Evolutionary conservation across 2,329 filamentous ascomycete genomes (phyloP).

Genomic region (Plectosphaerella sp.): DNA sequence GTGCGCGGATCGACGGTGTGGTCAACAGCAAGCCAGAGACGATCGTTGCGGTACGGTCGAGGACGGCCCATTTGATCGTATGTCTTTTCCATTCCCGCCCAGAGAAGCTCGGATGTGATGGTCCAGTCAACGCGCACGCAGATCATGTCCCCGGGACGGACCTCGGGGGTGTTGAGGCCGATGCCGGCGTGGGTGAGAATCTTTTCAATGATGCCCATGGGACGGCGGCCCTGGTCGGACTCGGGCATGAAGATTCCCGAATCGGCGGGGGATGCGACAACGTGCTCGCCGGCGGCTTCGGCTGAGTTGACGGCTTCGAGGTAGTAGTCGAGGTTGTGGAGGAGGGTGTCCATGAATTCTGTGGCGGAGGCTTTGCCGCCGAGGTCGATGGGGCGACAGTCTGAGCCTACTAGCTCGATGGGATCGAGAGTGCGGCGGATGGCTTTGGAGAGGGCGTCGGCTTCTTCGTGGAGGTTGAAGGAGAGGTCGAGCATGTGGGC

Average conservation of each 20-base stretch:
- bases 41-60: constrained; percentile 42
- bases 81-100: constrained; percentile 35
- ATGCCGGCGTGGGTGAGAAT: constrained; percentile 35
- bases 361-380: constrained; percentile 6
- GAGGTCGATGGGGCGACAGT: constrained; percentile 6
- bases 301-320: constrained; percentile 10
- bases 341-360: constrained; percentile 7
- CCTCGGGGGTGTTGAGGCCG: constrained; percentile 18
- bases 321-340: constrained; percentile 9
- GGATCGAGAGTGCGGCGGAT: constrained; percentile 12
- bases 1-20: constrained; percentile 38
- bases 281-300: constrained; percentile 2
- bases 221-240: constrained; percentile 3
- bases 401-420: constrained; percentile 8
- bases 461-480: constrained; percentile 3
- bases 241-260: background rate
- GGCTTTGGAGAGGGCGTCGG: constrained; percentile 7
- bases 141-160: constrained; percentile 32
- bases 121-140: constrained; percentile 40
- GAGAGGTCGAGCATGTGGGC: constrained; percentile 9
- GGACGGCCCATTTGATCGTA: constrained; percentile 33
- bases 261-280: background rate
- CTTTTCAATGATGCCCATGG: constrained; percentile 38
- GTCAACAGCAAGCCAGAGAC: constrained; percentile 45
- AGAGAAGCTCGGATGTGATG: constrained; percentile 36